Evolutionary conservation across 805 yeast genomes (phyloP).

Genomic region (Sporopachydermia lactativora): DNA sequence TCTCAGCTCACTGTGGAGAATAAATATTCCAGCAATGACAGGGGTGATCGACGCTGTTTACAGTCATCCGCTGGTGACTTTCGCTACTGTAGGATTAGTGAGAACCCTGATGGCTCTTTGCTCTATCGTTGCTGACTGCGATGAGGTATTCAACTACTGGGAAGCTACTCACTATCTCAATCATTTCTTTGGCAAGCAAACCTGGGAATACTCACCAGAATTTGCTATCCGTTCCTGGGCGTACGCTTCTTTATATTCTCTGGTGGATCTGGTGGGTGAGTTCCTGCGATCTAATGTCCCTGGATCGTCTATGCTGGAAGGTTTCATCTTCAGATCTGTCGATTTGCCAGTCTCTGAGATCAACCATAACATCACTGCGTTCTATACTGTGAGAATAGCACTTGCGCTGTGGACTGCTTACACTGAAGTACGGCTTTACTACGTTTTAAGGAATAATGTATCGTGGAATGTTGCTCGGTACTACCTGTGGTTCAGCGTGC

Average conservation of each 20-base stretch:
- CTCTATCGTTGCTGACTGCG: conserved; percentile 80
- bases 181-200: conserved; percentile 80
- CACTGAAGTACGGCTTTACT: conserved; percentile 41
- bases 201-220: conserved; percentile 93
- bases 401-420: conserved; percentile 26
- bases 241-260: conserved; percentile 38
- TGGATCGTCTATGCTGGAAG: background rate
- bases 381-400: conserved; percentile 38
- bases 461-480: conserved; percentile 32
- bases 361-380: conserved; percentile 16
- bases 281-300: no score
- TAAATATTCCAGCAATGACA: no score
- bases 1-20: no score
- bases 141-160: conserved; percentile 88
- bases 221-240: conserved; percentile 82
- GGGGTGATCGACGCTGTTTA: no score
- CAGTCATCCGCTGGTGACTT: conserved; percentile 2
- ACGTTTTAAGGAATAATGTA: conserved; percentile 24
- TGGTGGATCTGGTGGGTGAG: conserved; percentile 2
- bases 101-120: conserved; percentile 27
- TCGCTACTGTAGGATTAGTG: conserved; percentile 3
- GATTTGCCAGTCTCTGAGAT: background rate
- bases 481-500: conserved; percentile 47
- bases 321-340: background rate
- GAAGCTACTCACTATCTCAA: conserved; percentile 74